These are phyloP conservation scores for Tuber microsphaerosporum DNA, from an alignment of 495 filamentous ascomycete species.

Conservation along the genomic window DNA sequence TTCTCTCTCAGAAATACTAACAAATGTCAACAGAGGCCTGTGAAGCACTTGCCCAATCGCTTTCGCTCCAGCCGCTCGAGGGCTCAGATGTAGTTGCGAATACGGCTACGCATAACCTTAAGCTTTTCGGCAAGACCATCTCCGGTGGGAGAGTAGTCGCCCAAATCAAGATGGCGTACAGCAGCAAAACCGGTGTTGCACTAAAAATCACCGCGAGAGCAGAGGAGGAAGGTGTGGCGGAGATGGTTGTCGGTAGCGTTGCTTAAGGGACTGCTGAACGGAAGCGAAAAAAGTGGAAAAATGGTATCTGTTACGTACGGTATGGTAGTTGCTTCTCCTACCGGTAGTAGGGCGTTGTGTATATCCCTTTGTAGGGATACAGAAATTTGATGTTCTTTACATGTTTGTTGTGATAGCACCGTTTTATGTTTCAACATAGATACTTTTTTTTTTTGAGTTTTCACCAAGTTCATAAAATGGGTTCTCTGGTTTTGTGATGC, in stretches of 20 bases:
- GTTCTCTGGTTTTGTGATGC: not conserved
- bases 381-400: not conserved
- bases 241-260: conserved; percentile 74
- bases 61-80: conserved; percentile 89
- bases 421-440: not conserved
- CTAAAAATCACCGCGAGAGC: conserved; percentile 84
- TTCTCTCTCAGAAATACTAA: conserved; percentile 42
- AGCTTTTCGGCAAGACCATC: conserved; percentile 92
- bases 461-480: not conserved
- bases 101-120: conserved; percentile 85
- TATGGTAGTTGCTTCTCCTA: too few relatives aligned
- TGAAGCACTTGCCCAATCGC: conserved; percentile 74
- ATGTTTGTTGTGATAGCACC: not conserved
- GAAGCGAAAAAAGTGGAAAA: not conserved
- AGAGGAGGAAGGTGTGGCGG: conserved; percentile 87
- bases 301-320: not conserved
- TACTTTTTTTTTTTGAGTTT: not conserved
- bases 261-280: conserved; percentile 49
- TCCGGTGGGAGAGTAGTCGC: conserved; percentile 82
- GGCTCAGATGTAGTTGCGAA: conserved; percentile 83
- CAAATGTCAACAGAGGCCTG: conserved; percentile 66
- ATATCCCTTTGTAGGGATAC: not conserved
- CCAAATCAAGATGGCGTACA: conserved; percentile 86
- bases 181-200: conserved; percentile 82
- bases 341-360: too few relatives aligned